Evolutionary conservation across 768 basidiomycete species (phyloP).

Genomic region (Postia placenta): DNA sequence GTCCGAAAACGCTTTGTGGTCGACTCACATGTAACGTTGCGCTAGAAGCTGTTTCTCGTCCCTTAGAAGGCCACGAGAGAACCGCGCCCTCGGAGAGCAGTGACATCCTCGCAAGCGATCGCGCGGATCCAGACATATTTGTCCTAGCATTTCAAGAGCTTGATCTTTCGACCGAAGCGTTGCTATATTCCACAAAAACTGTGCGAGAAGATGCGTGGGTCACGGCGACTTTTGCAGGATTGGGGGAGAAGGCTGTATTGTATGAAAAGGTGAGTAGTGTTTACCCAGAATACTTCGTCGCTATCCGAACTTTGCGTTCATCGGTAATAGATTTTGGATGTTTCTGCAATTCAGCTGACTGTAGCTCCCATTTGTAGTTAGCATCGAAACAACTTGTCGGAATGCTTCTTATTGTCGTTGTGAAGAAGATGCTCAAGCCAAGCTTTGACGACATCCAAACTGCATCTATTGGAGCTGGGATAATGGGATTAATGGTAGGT

Average conservation of each 20-base stretch:
- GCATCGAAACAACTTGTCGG: constrained; percentile 78
- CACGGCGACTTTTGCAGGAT: constrained; percentile 54
- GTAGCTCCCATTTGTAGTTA: no score
- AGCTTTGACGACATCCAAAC: constrained; percentile 51
- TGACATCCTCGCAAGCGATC: constrained; percentile 5
- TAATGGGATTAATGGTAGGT: constrained; percentile 73
- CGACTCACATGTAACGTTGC: no score
- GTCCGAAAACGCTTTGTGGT: no score
- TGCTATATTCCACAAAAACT: constrained; percentile 62
- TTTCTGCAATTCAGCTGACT: not conserved
- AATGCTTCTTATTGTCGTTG: constrained; percentile 68
- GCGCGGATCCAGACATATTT: constrained; percentile 55
- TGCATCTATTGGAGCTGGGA: constrained; percentile 59
- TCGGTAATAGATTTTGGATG: not conserved
- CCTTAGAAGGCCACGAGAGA: no score
- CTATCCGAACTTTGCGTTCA: not conserved
- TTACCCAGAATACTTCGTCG: not conserved
- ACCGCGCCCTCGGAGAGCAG: not conserved
- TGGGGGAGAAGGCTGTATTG: constrained; percentile 57
- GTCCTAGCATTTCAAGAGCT: constrained; percentile 80
- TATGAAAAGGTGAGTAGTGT: constrained; percentile 57
- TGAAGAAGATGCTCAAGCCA: constrained; percentile 42
- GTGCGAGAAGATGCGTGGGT: constrained; percentile 69
- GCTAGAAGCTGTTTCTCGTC: no score
- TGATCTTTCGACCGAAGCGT: constrained; percentile 71